Base-by-base conservation (phyloP, 2,329 filamentous ascomycete species). In the Harringtonia aguacate region DNA sequence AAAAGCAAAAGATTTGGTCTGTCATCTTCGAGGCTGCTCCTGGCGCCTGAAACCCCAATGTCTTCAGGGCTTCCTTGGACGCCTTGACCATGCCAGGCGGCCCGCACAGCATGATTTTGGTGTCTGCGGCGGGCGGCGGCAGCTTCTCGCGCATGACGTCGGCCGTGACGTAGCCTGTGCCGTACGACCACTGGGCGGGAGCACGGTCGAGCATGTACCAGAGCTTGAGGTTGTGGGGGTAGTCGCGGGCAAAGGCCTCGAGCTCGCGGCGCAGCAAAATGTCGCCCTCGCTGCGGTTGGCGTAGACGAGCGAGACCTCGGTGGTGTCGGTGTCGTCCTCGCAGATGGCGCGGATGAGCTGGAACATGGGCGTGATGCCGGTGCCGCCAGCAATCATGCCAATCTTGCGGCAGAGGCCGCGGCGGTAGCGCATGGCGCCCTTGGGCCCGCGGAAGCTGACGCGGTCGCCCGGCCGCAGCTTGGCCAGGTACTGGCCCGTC, bases 341-440 rank as follows among this genome's bases (percentile, higher is more conserved):
- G 52, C 75, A 78, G 45, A 81, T 77, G 36, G 75, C 75, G 4
- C 76, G 70, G 53, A 81, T 79, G 8, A 82, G 58, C 53, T 81
- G 77, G 55, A 68, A 76, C 69, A 77, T 74, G 3, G 75, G 73
- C 1, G 74, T 73, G 46, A 73, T 71, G 7, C 70, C 70, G 1
- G 55, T 67, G 15, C 69, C 69, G 30, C 73, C 73, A 1, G 70
- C 72, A 1, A 78, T 54, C 73, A 78, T 77, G 45, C 72, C 72
- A 34, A 78, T 66, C 35, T 61, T 57, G 49, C 61, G 64, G 39
- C 59, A 61, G 1, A 67, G 56, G 1, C 61, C 62, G 18, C 60
- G 62, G 15, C 55, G 55, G 53, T 77, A 77, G 10, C 62, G 62
- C 70, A 77, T 75, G 2, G 70, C 66, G 10, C 74, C 74, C 54